phyloP scores from a whole-genome alignment of 179 eudicot genomes.

The Patellifolia procumbens region DNA sequence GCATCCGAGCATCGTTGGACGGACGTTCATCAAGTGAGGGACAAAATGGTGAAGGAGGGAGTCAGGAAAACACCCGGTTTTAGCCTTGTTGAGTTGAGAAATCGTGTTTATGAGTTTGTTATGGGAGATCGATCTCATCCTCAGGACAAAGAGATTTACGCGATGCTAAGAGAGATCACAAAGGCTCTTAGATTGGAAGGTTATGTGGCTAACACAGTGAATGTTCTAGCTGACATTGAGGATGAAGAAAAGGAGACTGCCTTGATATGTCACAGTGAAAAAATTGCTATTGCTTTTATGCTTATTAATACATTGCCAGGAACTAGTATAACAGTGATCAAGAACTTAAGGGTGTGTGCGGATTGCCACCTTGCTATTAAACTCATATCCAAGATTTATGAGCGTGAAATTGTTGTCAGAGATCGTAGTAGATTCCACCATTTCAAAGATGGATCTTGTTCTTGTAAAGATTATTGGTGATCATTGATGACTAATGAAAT shows the following conservation, averaged over 20 bases:
- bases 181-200: conserved; percentile 67
- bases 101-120: conserved; percentile 63
- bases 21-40: conserved; percentile 65
- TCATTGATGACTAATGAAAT: background rate
- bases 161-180: conserved; percentile 60
- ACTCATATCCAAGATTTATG: conserved; percentile 66
- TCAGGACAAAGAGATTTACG: conserved; percentile 62
- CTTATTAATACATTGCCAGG: conserved; percentile 64
- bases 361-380: conserved; percentile 87
- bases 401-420: conserved; percentile 74
- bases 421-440: conserved; percentile 94
- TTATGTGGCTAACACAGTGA: conserved; percentile 57
- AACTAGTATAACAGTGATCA: conserved; percentile 64
- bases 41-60: conserved; percentile 65
- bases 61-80: conserved; percentile 68
- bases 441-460: conserved; percentile 74
- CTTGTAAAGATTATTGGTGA: conserved; percentile 90
- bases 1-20: conserved; percentile 79
- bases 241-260: conserved; percentile 92
- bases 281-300: conserved; percentile 85
- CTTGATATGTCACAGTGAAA: conserved; percentile 75
- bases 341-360: conserved; percentile 80
- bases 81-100: conserved; percentile 84
- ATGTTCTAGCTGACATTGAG: conserved; percentile 86
- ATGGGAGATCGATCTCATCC: conserved; percentile 83